These are phyloP conservation scores for Telfairia occidentalis DNA, from an alignment of 331 rosid genomes.

Conservation along the genomic window DNA sequence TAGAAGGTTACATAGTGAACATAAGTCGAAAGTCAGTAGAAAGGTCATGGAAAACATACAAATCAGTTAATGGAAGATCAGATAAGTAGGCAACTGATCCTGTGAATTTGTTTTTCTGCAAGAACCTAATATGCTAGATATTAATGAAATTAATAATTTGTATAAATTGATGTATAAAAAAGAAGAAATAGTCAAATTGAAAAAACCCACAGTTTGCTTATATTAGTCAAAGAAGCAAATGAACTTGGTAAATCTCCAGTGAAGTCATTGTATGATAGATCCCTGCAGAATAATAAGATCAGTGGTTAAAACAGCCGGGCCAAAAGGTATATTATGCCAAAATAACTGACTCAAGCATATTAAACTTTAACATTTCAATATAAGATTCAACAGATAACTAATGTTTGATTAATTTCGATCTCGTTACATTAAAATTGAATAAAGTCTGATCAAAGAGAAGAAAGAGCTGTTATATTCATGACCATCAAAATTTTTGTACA, in stretches of 20 bases:
- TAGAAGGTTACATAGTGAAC: background rate
- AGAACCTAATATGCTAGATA: slow-evolving; percentile 32
- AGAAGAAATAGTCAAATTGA: background rate
- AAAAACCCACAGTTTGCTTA: slow-evolving; percentile 36
- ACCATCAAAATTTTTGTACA: background rate
- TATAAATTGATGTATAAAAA: background rate
- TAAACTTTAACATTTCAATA: background rate
- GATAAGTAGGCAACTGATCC: slow-evolving; percentile 71
- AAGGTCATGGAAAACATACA: slow-evolving; percentile 26
- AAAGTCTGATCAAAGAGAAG: background rate
- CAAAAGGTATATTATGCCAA: background rate
- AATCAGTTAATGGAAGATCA: slow-evolving; percentile 56
- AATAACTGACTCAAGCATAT: background rate
- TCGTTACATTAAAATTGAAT: background rate
- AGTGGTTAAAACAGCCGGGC: background rate
- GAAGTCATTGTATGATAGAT: slow-evolving; percentile 58
- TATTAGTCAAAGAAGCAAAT: slow-evolving; percentile 50
- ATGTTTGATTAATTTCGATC: background rate
- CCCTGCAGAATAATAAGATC: slow-evolving; percentile 31
- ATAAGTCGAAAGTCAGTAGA: background rate
- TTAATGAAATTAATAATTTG: background rate
- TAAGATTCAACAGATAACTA: background rate
- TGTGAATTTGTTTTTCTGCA: slow-evolving; percentile 61
- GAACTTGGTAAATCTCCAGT: slow-evolving; percentile 81
- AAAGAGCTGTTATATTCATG: background rate